Base-by-base conservation (phyloP, 2,329 filamentous ascomycete genomes). In the Hypoxylon sp. region DNA sequence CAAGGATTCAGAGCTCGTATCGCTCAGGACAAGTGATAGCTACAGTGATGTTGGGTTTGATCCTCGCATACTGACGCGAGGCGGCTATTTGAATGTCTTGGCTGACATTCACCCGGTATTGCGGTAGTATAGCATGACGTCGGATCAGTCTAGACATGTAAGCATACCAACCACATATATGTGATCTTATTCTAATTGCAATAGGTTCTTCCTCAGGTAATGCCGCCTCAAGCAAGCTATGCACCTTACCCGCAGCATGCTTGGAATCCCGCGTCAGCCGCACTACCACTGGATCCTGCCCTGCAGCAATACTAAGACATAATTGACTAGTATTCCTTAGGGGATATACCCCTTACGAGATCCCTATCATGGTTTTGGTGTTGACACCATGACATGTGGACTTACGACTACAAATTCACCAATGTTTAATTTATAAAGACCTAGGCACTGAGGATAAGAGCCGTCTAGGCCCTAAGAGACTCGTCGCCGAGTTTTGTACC, bases 41-140 rank as follows among this genome's bases (percentile, higher is more conserved):
- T 80, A 83, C 74, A 76, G 81, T 68, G 77, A 80, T 51, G 73
- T 82, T 27, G 81, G 80, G 0, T 82, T 83, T 60, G 78, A 82
- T 47, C 80, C 80, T 16, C 73, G 77, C 16, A 69, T 73, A 7
- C 71, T 82, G 47, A 75, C 81, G 30, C 76, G 77, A 29, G 67
- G 59, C 5, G 81, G 81, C 5, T 83, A 83, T 50, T 73, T 83
- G n/a, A 75, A 75, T 58, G 71, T 74, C 11, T 63, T 77, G 14
- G 67, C 72, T 3, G 71, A 71, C n/a, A 46, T 52, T 48, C 67
- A 56, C 14, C 51, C 54, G 69, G 60, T 51, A 61, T 65, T 27
- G 54, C 68, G 60, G 58, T 73, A 71, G 64, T 52, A 50, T 63
- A 32, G 16, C 52, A 46, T 39, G 27, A 4, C 27, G n/a, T 29